A percentile compares a stretch with the other conserved stretches of the same genome.
phyloP scores from a whole-genome alignment of 768 basidiomycete species.

The Tricholoma saponaceum region DNA sequence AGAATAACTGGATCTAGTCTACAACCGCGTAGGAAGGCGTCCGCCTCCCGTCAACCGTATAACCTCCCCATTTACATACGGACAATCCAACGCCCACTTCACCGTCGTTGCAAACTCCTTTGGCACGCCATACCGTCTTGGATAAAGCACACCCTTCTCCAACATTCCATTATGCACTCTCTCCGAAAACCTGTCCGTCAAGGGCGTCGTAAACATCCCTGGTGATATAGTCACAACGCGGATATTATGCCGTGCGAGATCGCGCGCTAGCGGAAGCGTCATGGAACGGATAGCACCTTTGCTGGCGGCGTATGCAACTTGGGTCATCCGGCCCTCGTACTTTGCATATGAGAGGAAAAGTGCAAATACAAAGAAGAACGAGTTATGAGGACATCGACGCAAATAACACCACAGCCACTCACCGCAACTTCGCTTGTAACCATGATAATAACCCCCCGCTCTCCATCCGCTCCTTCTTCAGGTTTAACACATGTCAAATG shows the following conservation, averaged over 20 bases:
- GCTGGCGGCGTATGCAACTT: constrained; percentile 50
- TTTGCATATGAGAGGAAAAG: constrained; percentile 12
- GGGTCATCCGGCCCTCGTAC: constrained; percentile 57
- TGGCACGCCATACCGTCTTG: constrained; percentile 42
- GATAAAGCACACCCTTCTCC: constrained; percentile 37
- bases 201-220: constrained; percentile 44
- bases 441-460: constrained; percentile 56
- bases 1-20: background rate
- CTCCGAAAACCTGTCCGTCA: constrained; percentile 34
- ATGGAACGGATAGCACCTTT: constrained; percentile 57
- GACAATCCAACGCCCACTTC: constrained; percentile 44
- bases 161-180: constrained; percentile 33
- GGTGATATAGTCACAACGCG: constrained; percentile 57
- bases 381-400: background rate
- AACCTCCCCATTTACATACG: constrained; percentile 54
- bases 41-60: constrained; percentile 43
- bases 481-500: constrained; percentile 44
- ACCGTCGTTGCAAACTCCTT: constrained; percentile 50
- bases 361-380: background rate
- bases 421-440: constrained; percentile 54
- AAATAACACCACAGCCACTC: constrained; percentile 12
- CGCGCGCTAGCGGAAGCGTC: constrained; percentile 59
- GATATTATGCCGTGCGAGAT: constrained; percentile 47
- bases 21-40: constrained; percentile 27
- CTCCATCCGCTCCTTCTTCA: constrained; percentile 44